Evolutionary conservation across 768 basidiomycete species (phyloP).

Genomic region (Roridomyces roridus): DNA sequence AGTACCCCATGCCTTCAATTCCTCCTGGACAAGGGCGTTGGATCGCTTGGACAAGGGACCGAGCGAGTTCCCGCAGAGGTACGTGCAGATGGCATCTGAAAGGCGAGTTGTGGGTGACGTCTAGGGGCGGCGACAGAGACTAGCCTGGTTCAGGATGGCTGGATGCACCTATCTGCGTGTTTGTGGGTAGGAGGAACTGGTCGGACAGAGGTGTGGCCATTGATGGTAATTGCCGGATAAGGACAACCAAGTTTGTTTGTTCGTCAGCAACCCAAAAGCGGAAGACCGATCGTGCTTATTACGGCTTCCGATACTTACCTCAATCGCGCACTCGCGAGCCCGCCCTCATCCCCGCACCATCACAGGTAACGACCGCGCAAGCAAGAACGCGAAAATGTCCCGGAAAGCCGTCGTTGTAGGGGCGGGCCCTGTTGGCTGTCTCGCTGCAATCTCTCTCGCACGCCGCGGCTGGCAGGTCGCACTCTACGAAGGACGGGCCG

Average conservation of each 20-base stretch:
- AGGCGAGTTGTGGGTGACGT: neutral
- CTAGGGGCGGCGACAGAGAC: constrained; percentile 11
- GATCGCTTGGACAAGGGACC: constrained; percentile 83
- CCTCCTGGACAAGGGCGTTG: constrained; percentile 75
- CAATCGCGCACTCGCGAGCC: too few relatives aligned
- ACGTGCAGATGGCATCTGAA: constrained; percentile 67
- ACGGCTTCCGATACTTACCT: neutral
- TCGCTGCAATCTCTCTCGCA: constrained; percentile 85
- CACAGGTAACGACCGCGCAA: too few relatives aligned
- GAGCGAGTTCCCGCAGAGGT: constrained; percentile 96
- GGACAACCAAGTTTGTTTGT: neutral
- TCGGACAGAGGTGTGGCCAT: constrained; percentile 48
- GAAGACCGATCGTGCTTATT: neutral
- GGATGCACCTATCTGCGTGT: constrained; percentile 53
- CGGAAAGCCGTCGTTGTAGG: constrained; percentile 69
- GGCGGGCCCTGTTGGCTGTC: constrained; percentile 94
- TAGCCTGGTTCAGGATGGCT: constrained; percentile 46
- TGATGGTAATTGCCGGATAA: constrained; percentile 13
- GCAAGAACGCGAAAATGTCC: too few relatives aligned
- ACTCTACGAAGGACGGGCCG: constrained; percentile 80
- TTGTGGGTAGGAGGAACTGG: constrained; percentile 65
- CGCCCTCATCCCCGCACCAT: too few relatives aligned
- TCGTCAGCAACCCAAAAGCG: neutral
- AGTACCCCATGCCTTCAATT: constrained; percentile 84
- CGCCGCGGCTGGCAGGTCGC: constrained; percentile 87